Conservation (phyloP, 73 alveolate genomes). For the Paramecium biaurelia region DNA sequence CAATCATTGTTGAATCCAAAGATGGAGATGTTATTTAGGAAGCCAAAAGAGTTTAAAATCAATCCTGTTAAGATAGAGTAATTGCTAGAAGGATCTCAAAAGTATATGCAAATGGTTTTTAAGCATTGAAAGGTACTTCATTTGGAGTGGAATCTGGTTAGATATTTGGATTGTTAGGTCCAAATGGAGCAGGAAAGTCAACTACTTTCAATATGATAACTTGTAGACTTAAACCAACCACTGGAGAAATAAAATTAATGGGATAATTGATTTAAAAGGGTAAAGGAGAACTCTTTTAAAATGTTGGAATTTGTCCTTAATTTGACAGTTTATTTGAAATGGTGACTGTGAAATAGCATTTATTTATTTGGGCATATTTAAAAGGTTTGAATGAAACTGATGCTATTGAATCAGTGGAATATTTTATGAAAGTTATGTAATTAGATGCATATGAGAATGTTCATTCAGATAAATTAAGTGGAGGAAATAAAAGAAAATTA, state of each 20-base stretch:
- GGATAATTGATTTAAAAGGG: slow-evolving; percentile 15
- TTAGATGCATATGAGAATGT: slow-evolving; percentile 58
- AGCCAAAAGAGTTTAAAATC: slow-evolving; percentile 41
- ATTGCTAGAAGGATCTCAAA: slow-evolving; percentile 47
- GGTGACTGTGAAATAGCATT: slow-evolving; percentile 76
- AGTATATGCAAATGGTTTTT: slow-evolving; percentile 68
- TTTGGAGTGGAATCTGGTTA: slow-evolving; percentile 81
- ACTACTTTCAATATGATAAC: slow-evolving; percentile 87
- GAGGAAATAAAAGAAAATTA: slow-evolving; percentile 91
- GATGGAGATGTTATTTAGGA: slow-evolving; percentile 64
- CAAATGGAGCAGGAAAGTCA: slow-evolving; percentile 97
- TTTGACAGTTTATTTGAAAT: slow-evolving; percentile 74
- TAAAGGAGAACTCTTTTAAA: neutral
- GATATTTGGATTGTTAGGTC: slow-evolving; percentile 88
- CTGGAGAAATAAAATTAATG: slow-evolving; percentile 29
- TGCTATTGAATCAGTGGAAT: slow-evolving; percentile 54
- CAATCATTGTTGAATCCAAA: neutral
- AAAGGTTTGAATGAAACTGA: slow-evolving; percentile 56
- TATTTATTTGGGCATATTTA: slow-evolving; percentile 58
- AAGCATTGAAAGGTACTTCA: slow-evolving; percentile 81
- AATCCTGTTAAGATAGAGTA: slow-evolving; percentile 26
- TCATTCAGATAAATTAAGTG: slow-evolving; percentile 70
- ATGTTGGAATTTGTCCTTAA: slow-evolving; percentile 76
- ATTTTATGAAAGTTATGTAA: slow-evolving; percentile 67
- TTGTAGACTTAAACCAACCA: slow-evolving; percentile 42